These are phyloP conservation scores for Quercus alba DNA, from an alignment of 306 rosid genomes.

Conservation along the genomic window DNA sequence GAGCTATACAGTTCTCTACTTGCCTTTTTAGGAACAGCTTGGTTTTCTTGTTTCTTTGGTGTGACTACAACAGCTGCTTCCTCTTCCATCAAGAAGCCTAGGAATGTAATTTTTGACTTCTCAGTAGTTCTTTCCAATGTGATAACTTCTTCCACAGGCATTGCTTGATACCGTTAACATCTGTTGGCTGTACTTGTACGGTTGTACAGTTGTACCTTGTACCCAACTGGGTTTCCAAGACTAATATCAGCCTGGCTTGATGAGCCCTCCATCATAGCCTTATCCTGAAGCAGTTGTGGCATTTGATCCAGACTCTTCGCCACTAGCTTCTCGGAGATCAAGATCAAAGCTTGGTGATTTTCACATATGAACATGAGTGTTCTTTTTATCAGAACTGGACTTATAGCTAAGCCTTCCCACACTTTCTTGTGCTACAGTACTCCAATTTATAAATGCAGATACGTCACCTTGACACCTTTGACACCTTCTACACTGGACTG, in stretches of 20 bases:
- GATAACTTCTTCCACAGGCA: slow-evolving; percentile 50
- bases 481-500: slow-evolving; percentile 14
- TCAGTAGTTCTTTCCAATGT: slow-evolving; percentile 62
- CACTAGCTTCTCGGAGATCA: slow-evolving; percentile 48
- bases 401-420: slow-evolving; percentile 58
- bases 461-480: neutral
- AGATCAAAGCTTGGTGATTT: slow-evolving; percentile 83
- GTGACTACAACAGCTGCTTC: slow-evolving; percentile 43
- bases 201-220: no score
- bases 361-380: slow-evolving; percentile 39
- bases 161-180: slow-evolving; percentile 15
- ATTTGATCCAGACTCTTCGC: slow-evolving; percentile 50
- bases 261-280: slow-evolving; percentile 30
- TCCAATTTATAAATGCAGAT: slow-evolving; percentile 25
- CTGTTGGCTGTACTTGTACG: slow-evolving; percentile 13
- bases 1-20: slow-evolving; percentile 7
- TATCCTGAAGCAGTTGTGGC: slow-evolving; percentile 48
- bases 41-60: slow-evolving; percentile 29
- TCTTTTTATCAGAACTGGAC: slow-evolving; percentile 54
- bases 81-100: slow-evolving; percentile 49
- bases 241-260: slow-evolving; percentile 20
- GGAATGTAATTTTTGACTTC: slow-evolving; percentile 44
- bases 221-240: slow-evolving; percentile 24
- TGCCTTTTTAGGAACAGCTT: slow-evolving; percentile 12
- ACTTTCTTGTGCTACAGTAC: slow-evolving; percentile 44